These are phyloP conservation scores for Pleurotus tuber-regium DNA, from an alignment of 768 basidiomycete genomes.

Conservation along the genomic window DNA sequence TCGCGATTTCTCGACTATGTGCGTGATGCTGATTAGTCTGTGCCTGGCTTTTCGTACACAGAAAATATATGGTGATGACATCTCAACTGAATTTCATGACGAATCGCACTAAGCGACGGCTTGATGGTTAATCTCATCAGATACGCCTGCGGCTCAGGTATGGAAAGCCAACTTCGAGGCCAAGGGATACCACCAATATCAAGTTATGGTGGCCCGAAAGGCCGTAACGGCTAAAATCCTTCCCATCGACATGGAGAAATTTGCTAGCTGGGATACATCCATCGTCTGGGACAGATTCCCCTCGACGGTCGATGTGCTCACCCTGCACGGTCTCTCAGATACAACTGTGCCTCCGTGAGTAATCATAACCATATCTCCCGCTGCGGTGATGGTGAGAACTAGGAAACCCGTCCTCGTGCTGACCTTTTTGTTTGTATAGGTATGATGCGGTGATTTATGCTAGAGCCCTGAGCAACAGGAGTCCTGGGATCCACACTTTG, in stretches of 20 bases:
- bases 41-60: constrained; percentile 17
- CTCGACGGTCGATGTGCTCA: constrained; percentile 59
- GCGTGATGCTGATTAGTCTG: neutral
- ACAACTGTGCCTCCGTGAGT: constrained; percentile 67
- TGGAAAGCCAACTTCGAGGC: constrained; percentile 52
- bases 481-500: constrained; percentile 68
- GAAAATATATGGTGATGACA: constrained; percentile 43
- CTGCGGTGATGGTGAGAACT: neutral
- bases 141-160: constrained; percentile 24
- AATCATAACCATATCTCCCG: neutral
- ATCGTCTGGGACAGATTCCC: constrained; percentile 73
- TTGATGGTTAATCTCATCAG: constrained; percentile 23
- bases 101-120: constrained; percentile 8
- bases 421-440: constrained; percentile 29
- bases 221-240: constrained; percentile 48
- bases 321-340: constrained; percentile 75
- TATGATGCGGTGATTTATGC: constrained; percentile 75
- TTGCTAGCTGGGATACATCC: constrained; percentile 63
- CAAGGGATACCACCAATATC: constrained; percentile 63
- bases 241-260: constrained; percentile 58
- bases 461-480: constrained; percentile 50
- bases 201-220: constrained; percentile 65
- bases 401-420: neutral
- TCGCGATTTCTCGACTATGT: constrained; percentile 6
- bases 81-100: constrained; percentile 10